Percentiles rank a stretch among this genome's conserved stretches.
Evolutionary conservation across 1,284 basidiomycete species (phyloP).

Genomic region (Ustilago cynodontis): DNA sequence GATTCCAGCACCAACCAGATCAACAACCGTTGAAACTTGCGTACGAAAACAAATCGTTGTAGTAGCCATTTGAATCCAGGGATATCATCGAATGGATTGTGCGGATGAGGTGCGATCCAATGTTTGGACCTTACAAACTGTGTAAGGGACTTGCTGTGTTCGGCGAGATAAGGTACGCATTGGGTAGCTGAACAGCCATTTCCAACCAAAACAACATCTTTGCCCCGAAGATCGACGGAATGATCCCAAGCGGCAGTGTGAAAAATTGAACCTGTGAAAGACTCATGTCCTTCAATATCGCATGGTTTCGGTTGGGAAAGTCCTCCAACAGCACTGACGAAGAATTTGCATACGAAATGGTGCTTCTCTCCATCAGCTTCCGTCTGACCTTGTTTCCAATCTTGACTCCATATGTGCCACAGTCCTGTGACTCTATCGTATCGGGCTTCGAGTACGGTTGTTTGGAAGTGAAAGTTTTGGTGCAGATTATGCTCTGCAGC

Average conservation of each 20-base stretch:
- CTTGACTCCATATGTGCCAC: constrained; percentile 63
- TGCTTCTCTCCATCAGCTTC: constrained; percentile 33
- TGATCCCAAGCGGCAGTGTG: constrained; percentile 70
- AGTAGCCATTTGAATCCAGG: constrained; percentile 63
- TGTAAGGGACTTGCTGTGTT: constrained; percentile 57
- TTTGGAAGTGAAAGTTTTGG: constrained; percentile 56
- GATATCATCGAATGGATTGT: constrained; percentile 48
- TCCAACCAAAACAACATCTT: constrained; percentile 69
- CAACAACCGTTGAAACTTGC: constrained; percentile 53
- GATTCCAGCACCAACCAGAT: constrained; percentile 63
- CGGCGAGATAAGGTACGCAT: constrained; percentile 57
- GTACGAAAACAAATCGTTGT: constrained; percentile 44
- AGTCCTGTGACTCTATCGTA: constrained; percentile 61
- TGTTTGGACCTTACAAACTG: constrained; percentile 66
- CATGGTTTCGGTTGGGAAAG: constrained; percentile 64
- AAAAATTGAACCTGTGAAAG: constrained; percentile 66
- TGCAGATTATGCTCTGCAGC: constrained; percentile 56
- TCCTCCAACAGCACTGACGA: constrained; percentile 65
- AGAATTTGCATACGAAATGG: constrained; percentile 65
- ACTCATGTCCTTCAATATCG: constrained; percentile 61
- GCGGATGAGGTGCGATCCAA: constrained; percentile 60
- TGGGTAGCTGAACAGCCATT: constrained; percentile 67
- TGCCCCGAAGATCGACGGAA: constrained; percentile 63
- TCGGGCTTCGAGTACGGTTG: constrained; percentile 55
- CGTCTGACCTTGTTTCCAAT: constrained; percentile 13